Percentiles rank a stretch among this genome's conserved stretches.
These are phyloP conservation scores for Metarhizium sp. DNA, from an alignment of 2,329 filamentous ascomycete genomes.

Conservation along the genomic window DNA sequence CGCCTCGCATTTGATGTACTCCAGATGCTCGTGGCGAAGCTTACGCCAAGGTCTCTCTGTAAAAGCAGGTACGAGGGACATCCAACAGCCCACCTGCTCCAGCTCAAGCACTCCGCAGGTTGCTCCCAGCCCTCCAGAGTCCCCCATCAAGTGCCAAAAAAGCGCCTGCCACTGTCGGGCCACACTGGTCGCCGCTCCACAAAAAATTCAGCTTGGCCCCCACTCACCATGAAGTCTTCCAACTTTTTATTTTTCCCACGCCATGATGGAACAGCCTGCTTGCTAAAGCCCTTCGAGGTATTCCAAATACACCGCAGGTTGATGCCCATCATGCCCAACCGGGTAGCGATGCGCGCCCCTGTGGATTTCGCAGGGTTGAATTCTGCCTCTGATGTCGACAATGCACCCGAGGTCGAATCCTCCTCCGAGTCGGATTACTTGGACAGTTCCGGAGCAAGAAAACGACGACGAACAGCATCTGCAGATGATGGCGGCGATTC, in stretches of 20 bases:
- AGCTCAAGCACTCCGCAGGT: background rate
- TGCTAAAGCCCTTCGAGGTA: background rate
- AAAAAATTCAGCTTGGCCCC: background rate
- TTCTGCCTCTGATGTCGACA: background rate
- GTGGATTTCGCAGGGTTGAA: background rate
- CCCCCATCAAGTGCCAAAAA: too few relatives aligned
- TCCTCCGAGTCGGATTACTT: constrained; percentile 40
- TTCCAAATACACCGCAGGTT: background rate
- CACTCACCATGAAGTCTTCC: background rate
- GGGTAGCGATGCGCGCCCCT: background rate
- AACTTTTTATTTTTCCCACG: background rate
- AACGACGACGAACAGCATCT: constrained; percentile 32
- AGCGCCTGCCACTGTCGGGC: too few relatives aligned
- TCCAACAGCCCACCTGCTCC: background rate
- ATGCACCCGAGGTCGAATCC: constrained; percentile 14
- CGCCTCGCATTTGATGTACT: background rate
- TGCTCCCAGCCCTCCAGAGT: too few relatives aligned
- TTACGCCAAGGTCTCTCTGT: background rate
- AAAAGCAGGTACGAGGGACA: background rate
- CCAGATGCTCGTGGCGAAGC: background rate
- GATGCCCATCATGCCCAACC: background rate
- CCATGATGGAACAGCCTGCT: background rate
- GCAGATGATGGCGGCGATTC: constrained; percentile 17
- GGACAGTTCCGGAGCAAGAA: constrained; percentile 33
- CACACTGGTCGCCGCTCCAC: background rate